Evolutionary conservation across 2,329 filamentous ascomycete genomes (phyloP).

Genomic region (Hymenoscyphus fraxineus): DNA sequence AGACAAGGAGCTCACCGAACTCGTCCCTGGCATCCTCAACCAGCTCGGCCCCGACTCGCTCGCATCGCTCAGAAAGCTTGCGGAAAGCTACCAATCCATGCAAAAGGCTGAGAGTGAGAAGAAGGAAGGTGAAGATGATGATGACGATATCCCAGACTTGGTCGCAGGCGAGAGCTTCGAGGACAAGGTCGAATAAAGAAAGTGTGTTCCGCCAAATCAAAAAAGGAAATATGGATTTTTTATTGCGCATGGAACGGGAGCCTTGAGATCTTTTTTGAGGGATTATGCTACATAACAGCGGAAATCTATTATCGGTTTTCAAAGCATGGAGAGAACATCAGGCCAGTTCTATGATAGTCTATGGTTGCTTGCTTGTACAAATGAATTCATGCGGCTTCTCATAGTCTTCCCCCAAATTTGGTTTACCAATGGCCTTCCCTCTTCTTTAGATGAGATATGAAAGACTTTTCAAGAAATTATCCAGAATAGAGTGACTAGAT

Average conservation of each 20-base stretch:
- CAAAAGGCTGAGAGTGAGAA: conserved; percentile 86
- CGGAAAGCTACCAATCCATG: conserved; percentile 99
- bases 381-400: conserved; percentile 34
- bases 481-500: not conserved
- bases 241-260: conserved; percentile 14
- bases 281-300: conserved; percentile 16
- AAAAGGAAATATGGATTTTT: conserved; percentile 1
- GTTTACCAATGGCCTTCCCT: not conserved
- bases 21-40: conserved; percentile 98
- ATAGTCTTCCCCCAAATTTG: conserved; percentile 6
- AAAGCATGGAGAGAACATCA: conserved; percentile 23
- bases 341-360: conserved; percentile 29
- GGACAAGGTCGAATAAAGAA: conserved; percentile 62
- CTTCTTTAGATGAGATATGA: not conserved
- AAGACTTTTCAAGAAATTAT: not conserved
- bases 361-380: conserved; percentile 34
- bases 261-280: conserved; percentile 19
- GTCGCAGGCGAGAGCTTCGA: conserved; percentile 98
- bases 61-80: conserved; percentile 94
- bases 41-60: conserved; percentile 98
- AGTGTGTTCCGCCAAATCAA: conserved; percentile 1
- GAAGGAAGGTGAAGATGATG: conserved; percentile 72
- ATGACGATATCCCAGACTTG: conserved; percentile 81
- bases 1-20: conserved; percentile 99
- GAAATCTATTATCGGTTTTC: conserved; percentile 17